Base-by-base conservation (phyloP, 345 rosid species). In the Brassica rapa region DNA sequence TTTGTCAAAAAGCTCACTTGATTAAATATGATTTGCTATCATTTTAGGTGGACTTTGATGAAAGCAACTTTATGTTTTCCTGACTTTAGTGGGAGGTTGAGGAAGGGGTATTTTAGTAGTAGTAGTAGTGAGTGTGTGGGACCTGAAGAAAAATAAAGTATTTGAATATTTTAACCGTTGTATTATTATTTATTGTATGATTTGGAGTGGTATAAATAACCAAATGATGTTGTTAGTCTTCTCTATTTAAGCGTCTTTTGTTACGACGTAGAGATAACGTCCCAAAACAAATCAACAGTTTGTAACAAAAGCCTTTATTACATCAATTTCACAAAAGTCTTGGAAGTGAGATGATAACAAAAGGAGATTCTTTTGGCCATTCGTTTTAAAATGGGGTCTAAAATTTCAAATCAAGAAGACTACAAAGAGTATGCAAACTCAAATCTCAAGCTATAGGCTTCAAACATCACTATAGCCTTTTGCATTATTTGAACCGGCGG, bases 41-140 rank as follows among this genome's bases (percentile, higher is more conserved):
- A 75, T 35, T 7, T 35, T 63, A 71, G 80, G 90, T 93, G 94
- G 98, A 85, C 82, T 80, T 85, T 86, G 93, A 85, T 85, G 89
- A 83, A 77, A 85, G 85, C 87, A 73, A 85, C 82, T 87, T 86
- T 76, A 56, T 83, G 66, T 69, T 74, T 74, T 72, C 82, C 63
- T 70, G 71, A 39, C 66, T 73, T 62, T 74, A 72, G 86, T 85
- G 90, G 88, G 82, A 68, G 59, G 74, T 73, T 79, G 74, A 68
- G 14, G 66, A 46, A 68, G 79, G 85, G 72, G 77, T 83, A 70
- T 70, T 72, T 77, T 75, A 77, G 67, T 67, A 82, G 86, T 93
- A 88, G 89, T 80, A 63, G 89, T 74, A 68, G 79, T 80, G 19
- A 64, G 68, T 9, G 41, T 77, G 91, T 83, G 91, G 98, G 98